These are phyloP conservation scores for Fusarium praegraminearum DNA, from an alignment of 2,329 filamentous ascomycete species.

Conservation along the genomic window DNA sequence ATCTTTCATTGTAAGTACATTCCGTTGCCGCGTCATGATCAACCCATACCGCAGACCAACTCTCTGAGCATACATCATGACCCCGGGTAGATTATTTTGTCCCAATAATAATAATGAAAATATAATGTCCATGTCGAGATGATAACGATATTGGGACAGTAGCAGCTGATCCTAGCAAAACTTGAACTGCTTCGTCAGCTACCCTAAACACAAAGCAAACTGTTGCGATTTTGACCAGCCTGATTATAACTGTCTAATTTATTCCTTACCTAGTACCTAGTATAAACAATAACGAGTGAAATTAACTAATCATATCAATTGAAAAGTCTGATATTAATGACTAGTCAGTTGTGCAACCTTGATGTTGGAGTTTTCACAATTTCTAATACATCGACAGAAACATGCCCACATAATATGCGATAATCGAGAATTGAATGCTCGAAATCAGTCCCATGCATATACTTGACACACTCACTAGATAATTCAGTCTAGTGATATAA, in stretches of 20 bases:
- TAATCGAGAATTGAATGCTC: not conserved
- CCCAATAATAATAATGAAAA: not conserved
- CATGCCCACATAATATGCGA: no score
- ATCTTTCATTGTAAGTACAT: no score
- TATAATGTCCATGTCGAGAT: not conserved
- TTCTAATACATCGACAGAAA: no score
- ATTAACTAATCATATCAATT: not conserved
- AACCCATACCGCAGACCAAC: not conserved
- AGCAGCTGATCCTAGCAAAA: not conserved
- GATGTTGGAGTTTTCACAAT: not conserved
- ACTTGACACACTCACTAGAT: fast-evolving
- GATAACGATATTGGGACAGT: not conserved
- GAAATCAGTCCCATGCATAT: no score
- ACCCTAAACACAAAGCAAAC: not conserved
- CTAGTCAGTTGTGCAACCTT: not conserved
- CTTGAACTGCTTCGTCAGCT: not conserved
- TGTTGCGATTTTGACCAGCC: not conserved
- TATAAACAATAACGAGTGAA: not conserved
- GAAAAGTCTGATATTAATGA: not conserved
- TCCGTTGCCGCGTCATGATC: not conserved
- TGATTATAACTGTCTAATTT: not conserved
- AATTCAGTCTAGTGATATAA: not conserved
- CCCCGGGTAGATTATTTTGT: not conserved
- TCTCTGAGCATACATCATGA: not conserved
- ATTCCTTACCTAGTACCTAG: no score